Evolutionary conservation across 192 early-diverging fungal genomes (phyloP).

Genomic region (Coemansia sp.): DNA sequence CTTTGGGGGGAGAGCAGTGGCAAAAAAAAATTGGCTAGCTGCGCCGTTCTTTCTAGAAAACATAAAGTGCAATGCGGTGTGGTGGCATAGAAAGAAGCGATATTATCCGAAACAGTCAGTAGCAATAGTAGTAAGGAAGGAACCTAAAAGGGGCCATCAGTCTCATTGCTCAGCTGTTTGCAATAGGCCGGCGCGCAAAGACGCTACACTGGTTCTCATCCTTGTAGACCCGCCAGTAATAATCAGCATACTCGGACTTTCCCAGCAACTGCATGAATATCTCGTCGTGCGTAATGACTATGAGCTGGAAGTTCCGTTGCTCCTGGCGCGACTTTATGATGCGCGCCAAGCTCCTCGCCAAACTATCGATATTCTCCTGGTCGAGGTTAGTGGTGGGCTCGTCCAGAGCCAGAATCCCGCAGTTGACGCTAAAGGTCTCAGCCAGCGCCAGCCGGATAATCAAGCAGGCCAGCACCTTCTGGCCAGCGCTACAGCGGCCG

Average conservation of each 20-base stretch:
- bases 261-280: constrained; percentile 86
- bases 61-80: not conserved
- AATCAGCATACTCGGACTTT: constrained; percentile 74
- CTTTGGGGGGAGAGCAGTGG: not conserved
- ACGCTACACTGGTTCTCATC: constrained; percentile 57
- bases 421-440: constrained; percentile 89
- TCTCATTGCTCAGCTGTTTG: constrained; percentile 20
- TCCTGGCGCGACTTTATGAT: constrained; percentile 77
- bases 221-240: constrained; percentile 88
- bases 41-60: not conserved
- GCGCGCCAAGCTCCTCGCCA: constrained; percentile 74
- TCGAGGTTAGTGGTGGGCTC: constrained; percentile 99
- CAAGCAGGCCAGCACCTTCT: constrained; percentile 93
- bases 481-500: constrained; percentile 93
- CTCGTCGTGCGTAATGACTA: constrained; percentile 98
- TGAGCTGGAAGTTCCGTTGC: constrained; percentile 93
- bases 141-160: not conserved
- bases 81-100: not conserved
- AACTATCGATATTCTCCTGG: constrained; percentile 77
- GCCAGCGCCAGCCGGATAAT: constrained; percentile 95
- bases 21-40: not conserved
- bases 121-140: constrained; percentile 9
- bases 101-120: not conserved
- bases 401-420: constrained; percentile 91
- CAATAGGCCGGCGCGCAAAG: constrained; percentile 41